A percentile compares a stretch with the other conserved stretches of the same genome.
phyloP scores from a whole-genome alignment of 495 filamentous ascomycete genomes.

The Xylaria acuta region DNA sequence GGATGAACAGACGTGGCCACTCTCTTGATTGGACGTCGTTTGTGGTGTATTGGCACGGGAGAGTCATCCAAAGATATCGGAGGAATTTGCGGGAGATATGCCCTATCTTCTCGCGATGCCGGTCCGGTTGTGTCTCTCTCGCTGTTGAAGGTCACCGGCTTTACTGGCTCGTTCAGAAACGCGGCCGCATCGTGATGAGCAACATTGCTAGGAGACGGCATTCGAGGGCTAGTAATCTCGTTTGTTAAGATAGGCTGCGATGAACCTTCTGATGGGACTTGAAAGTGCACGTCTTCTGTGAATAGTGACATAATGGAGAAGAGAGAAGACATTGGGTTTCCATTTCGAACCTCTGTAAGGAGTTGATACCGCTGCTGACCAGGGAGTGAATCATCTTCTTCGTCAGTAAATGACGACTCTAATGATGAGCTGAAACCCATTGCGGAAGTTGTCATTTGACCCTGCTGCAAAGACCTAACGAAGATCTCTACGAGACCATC shows the following conservation, averaged over 20 bases:
- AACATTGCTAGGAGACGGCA: slow-evolving; percentile 54
- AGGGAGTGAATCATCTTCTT: slow-evolving; percentile 63
- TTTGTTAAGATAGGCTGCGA: slow-evolving; percentile 24
- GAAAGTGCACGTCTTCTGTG: slow-evolving; percentile 89
- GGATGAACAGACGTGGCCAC: slow-evolving; percentile 83
- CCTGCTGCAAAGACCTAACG: slow-evolving; percentile 82
- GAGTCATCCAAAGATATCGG: slow-evolving; percentile 72
- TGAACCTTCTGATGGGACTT: slow-evolving; percentile 39
- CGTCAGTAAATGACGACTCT: slow-evolving; percentile 65
- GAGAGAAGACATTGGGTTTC: slow-evolving; percentile 96
- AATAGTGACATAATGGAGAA: slow-evolving; percentile 97
- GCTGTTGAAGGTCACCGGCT: slow-evolving; percentile 1
- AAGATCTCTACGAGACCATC: slow-evolving; percentile 98
- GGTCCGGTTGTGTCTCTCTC: slow-evolving; percentile 36
- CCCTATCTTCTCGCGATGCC: slow-evolving; percentile 28
- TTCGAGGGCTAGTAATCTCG: slow-evolving; percentile 34
- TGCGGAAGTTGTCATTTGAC: slow-evolving; percentile 42
- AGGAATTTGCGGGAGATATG: slow-evolving; percentile 61
- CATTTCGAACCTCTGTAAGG: slow-evolving; percentile 96
- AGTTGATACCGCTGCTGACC: slow-evolving; percentile 82
- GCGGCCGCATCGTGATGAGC: slow-evolving; percentile 43
- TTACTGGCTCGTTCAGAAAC: slow-evolving; percentile 33
- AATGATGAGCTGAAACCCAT: slow-evolving; percentile 28
- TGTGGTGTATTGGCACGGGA: slow-evolving; percentile 38
- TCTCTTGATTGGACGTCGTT: slow-evolving; percentile 38